These are phyloP conservation scores for Sordariomycetes sp. DNA, from an alignment of 2,329 filamentous ascomycete species.

Conservation along the genomic window DNA sequence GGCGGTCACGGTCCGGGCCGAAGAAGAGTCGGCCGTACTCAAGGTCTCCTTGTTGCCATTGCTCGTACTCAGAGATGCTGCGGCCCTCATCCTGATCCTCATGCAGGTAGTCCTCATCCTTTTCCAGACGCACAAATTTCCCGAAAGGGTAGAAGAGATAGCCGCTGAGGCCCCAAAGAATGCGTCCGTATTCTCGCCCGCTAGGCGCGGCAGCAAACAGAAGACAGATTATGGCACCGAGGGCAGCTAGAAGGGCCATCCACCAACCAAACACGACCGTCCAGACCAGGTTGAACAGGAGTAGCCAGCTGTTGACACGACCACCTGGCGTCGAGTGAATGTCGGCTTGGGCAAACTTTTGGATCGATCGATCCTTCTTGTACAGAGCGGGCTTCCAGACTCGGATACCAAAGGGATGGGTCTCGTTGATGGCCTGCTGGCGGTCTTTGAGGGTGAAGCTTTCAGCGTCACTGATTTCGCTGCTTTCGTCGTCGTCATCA, in stretches of 20 bases:
- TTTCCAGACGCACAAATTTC: conserved; percentile 86
- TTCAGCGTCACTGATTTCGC: conserved; percentile 78
- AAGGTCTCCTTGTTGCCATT: conserved; percentile 96
- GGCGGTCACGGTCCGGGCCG: conserved; percentile 58
- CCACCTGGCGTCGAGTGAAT: conserved; percentile 93
- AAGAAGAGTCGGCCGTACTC: conserved; percentile 96
- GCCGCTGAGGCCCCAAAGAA: conserved; percentile 73
- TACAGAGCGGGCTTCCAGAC: conserved; percentile 98
- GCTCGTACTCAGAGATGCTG: conserved; percentile 97
- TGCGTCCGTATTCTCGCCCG: conserved; percentile 73
- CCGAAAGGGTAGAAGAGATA: conserved; percentile 97
- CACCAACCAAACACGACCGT: conserved; percentile 93
- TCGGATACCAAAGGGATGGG: conserved; percentile 95
- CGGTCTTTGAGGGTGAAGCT: conserved; percentile 97
- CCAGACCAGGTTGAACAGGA: conserved; percentile 86
- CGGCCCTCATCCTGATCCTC: conserved; percentile 93
- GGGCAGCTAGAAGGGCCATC: conserved; percentile 68
- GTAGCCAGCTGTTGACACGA: conserved; percentile 72
- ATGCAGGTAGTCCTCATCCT: conserved; percentile 87
- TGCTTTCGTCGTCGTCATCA: conserved; percentile 30
- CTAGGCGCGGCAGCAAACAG: conserved; percentile 71
- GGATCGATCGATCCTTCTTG: conserved; percentile 94
- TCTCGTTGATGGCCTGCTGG: conserved; percentile 96
- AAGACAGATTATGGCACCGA: conserved; percentile 71
- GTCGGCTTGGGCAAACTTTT: conserved; percentile 91